Conservation (phyloP, 306 rosid genomes). For the Elaeagnus macrophylla region DNA sequence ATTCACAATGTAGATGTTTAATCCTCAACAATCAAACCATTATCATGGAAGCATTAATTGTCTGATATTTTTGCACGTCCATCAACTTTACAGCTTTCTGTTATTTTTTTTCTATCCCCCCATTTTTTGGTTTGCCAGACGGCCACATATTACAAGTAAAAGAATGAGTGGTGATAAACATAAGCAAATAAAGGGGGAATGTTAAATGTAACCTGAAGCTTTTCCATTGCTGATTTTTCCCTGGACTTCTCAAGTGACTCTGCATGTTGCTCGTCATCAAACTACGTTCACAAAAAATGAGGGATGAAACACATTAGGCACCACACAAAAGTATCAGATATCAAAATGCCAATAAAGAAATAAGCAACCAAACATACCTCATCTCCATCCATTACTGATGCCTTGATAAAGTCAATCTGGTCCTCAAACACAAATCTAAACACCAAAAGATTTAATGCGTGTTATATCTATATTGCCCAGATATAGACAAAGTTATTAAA, state of each 20-base stretch:
- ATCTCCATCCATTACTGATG: conserved; percentile 84
- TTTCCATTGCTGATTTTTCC: conserved; percentile 65
- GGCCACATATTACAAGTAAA: background rate
- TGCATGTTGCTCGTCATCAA: conserved; percentile 33
- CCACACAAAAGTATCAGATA: background rate
- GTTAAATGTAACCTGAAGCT: conserved; percentile 67
- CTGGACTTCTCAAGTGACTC: conserved; percentile 56
- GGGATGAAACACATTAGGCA: conserved; percentile 22
- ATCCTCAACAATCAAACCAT: no score
- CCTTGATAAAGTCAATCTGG: conserved; percentile 91
- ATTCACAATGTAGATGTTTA: no score
- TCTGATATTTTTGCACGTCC: no score
- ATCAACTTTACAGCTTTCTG: no score
- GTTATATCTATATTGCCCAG: conserved; percentile 2
- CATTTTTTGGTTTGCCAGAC: no score
- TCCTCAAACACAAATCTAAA: conserved; percentile 83
- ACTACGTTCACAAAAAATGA: conserved; percentile 34
- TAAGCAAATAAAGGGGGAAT: background rate
- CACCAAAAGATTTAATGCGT: conserved; percentile 10
- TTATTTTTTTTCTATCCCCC: no score
- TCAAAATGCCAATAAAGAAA: background rate
- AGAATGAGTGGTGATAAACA: background rate
- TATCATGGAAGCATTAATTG: no score
- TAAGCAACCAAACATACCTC: conserved; percentile 33
- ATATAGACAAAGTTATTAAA: conserved; percentile 8